Evolutionary conservation across 805 yeast species (phyloP).

Genomic region (Zygotorulaspora chibaensis): DNA sequence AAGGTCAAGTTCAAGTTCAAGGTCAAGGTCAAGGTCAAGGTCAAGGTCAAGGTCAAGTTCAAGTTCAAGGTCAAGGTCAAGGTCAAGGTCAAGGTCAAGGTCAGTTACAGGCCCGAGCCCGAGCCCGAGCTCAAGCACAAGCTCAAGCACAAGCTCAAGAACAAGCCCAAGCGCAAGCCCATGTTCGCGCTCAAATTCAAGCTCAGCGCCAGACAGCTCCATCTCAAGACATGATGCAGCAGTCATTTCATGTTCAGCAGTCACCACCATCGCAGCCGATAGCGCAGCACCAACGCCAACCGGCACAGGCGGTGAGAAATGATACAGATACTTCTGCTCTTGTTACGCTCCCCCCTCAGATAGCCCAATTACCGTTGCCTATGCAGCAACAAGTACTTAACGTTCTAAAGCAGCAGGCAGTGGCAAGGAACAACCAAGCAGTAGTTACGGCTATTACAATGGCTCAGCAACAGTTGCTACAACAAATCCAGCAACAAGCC

Average conservation of each 20-base stretch:
- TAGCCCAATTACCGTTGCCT: constrained; percentile 33
- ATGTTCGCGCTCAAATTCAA: constrained; percentile 6
- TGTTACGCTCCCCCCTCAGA: constrained; percentile 33
- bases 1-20: constrained; percentile 5
- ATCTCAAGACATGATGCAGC: constrained; percentile 1
- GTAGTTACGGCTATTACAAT: constrained; percentile 28
- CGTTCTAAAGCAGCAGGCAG: constrained; percentile 33
- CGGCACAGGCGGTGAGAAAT: constrained; percentile 5
- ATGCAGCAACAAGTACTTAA: constrained; percentile 32
- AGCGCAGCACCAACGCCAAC: constrained; percentile 6
- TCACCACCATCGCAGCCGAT: constrained; percentile 9
- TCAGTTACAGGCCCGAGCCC: constrained; percentile 1
- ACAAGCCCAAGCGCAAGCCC: constrained; percentile 1
- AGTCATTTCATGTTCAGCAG: constrained; percentile 9
- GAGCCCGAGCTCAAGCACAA: background rate
- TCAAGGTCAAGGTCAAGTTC: constrained; percentile 1
- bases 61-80: constrained; percentile 5
- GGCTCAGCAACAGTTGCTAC: constrained; percentile 32
- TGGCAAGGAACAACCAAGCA: constrained; percentile 31
- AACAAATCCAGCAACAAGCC: constrained; percentile 23
- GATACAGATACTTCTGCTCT: constrained; percentile 8
- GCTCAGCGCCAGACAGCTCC: constrained; percentile 7
- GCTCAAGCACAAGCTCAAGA: constrained; percentile 3
- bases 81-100: constrained; percentile 4
- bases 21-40: constrained; percentile 2